Evolutionary conservation across 352 stramenopile species (phyloP), one percentile per base, ranked within the genome.

Genomic region (Phytopythium aichiense): DNA sequence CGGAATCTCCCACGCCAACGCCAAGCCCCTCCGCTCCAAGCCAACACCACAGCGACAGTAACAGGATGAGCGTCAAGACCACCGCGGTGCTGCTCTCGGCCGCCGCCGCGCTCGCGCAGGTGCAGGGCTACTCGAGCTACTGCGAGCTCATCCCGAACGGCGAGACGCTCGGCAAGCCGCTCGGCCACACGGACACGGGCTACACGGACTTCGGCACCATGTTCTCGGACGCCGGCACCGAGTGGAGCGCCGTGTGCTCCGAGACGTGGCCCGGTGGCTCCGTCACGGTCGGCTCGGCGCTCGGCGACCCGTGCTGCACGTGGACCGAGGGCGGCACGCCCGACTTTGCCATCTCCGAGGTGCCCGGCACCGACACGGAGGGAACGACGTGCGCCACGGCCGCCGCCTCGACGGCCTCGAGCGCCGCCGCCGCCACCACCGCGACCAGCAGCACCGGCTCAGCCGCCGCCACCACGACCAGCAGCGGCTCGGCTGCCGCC

Each of bases 91-190:
- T 50, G 37, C 20, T 51, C 15, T 23, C 40, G 38, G 42, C 55
- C 55, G 28, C 55, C 25, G 40, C 38, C 23, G 25, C 37, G 54
- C 51, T 57, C 33, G 51, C 51, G 20, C 48, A 38, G 48, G 51
- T 43, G 11, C 23, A 33, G 30, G 51, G 20, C n/a, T 40, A 45
- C 38, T 59, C 67, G 55, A 70, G 63, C 58, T 86, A 77, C 59
- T 49, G 75, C 20, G 45, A 53, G 25, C 64, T 78, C 40, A 50
- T 83, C 33, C 76, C 76, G 52, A 86, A 86, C 66, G 72, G 74
- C 31, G 65, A 58, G 8, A 46, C 33, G 2, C 77, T 82, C 65
- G 31, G 59, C 16, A 70, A 79, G 58, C 1, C 48, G 33, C 63
- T 87, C 9, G 77, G 74, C 30, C 77, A 87, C 58, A 65, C 60